phyloP scores from a whole-genome alignment of 176 grass and related monocot species.

The Phoenix dactylifera region DNA sequence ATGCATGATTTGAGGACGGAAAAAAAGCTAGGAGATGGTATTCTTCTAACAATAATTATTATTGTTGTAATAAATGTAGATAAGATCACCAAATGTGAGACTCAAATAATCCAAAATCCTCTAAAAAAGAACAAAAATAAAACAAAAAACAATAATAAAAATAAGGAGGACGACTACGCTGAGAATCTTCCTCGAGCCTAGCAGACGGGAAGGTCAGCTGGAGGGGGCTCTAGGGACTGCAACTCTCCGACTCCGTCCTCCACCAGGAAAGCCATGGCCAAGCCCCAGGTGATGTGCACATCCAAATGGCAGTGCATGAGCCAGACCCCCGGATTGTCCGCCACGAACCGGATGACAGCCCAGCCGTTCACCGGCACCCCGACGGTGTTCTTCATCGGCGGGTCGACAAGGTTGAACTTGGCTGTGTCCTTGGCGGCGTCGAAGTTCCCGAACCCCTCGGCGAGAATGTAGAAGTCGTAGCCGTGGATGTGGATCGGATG shows the following conservation, averaged over 20 bases:
- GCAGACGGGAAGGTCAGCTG: slow-evolving; percentile 60
- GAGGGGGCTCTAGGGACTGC: slow-evolving; percentile 45
- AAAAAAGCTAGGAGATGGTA: no score
- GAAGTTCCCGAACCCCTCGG: slow-evolving; percentile 76
- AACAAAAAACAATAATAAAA: not conserved
- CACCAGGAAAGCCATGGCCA: slow-evolving; percentile 90
- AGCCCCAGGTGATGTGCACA: slow-evolving; percentile 86
- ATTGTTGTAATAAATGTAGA: slow-evolving; percentile 13
- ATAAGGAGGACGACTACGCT: not conserved
- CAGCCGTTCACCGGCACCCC: slow-evolving; percentile 80
- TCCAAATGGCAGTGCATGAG: slow-evolving; percentile 96
- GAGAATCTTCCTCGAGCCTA: slow-evolving; percentile 2
- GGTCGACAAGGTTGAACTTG: slow-evolving; percentile 76
- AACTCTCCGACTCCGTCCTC: slow-evolving; percentile 61
- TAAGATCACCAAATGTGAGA: slow-evolving; percentile 9
- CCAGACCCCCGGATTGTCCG: slow-evolving; percentile 84
- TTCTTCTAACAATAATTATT: not conserved
- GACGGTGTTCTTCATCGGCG: slow-evolving; percentile 80
- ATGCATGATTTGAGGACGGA: no score
- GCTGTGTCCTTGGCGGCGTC: slow-evolving; percentile 30
- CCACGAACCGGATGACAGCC: slow-evolving; percentile 77
- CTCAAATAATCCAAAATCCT: not conserved
- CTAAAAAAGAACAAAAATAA: not conserved
- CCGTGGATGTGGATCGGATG: slow-evolving; percentile 95
- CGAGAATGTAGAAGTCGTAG: slow-evolving; percentile 88